Evolutionary conservation across 169 alveolate species (phyloP).

Genomic region (Plasmodium coatneyi): DNA sequence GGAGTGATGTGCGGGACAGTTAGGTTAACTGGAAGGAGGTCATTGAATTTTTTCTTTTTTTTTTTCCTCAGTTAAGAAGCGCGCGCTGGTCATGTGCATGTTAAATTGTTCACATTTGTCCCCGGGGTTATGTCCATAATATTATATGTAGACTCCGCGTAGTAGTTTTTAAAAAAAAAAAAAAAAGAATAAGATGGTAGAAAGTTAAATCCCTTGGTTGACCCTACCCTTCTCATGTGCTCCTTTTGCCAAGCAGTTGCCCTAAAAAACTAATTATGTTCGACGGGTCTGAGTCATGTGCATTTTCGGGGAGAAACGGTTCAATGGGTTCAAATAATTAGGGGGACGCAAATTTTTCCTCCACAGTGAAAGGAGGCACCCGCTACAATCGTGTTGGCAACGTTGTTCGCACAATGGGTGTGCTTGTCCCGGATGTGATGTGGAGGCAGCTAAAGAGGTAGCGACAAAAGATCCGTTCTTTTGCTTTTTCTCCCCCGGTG

Average conservation of each 20-base stretch:
- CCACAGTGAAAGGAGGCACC: not conserved
- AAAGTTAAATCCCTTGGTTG: not conserved
- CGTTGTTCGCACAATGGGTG: not conserved
- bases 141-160: too few species aligned
- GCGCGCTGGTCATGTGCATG: too few species aligned
- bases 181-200: not conserved
- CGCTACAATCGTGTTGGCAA: not conserved
- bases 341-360: not conserved
- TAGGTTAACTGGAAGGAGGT: too few species aligned
- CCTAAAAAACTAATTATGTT: not conserved
- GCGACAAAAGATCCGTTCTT: not conserved
- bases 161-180: too few species aligned
- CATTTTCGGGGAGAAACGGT: not conserved
- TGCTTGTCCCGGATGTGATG: not conserved
- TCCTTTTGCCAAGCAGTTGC: not conserved
- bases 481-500: not conserved
- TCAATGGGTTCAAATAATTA: not conserved
- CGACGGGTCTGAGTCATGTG: not conserved
- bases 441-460: not conserved
- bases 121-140: too few species aligned
- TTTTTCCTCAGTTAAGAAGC: too few species aligned
- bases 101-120: too few species aligned
- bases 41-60: too few species aligned
- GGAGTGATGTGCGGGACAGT: too few species aligned
- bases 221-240: not conserved